Base-by-base conservation (phyloP, 2,329 filamentous ascomycete genomes). In the Aspergillus piperis region DNA sequence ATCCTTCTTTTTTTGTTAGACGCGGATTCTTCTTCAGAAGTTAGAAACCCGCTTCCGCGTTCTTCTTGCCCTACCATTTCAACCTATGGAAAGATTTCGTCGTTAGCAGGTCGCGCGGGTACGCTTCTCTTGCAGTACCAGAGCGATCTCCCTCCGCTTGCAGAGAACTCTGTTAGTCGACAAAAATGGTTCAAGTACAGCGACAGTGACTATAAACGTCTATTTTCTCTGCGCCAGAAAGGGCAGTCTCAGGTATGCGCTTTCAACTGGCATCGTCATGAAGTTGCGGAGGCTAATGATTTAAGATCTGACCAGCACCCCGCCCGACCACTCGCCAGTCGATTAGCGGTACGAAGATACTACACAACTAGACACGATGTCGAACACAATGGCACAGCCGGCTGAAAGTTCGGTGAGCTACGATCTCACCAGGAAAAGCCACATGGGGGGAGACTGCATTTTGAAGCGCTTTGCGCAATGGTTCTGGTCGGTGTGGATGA, bases 401-500 rank as follows among this genome's bases (percentile, higher is more conserved):
- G 17, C 39, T 19, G 44, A 59, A 8, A 41, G 21, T 21, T 42
- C 55, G n/a, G 15, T 51, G 17, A 49, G 30, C 23, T 63, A 54
- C 39, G 27, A 47, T 17, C 57, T 54, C 10, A 6, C 58, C 11
- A 57, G 55, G 11, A 54, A 56, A 13, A 54, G 17, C 42, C 19
- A 41, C 3, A 48, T 59, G 10, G 50, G 49, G 15, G 47, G 58
- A 23, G 32, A 50, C 7, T 63, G 64, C 41, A 32, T 66, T 10
- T 13, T 64, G 1, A 48, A 49, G 7, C 59, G 62, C n/a, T 57
- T 65, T 21, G 62, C 62, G 3, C 64, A 66, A 53, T 67, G 65
- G 65, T 48, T 67, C 2, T 64, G 62, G 63, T 63, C 63, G 17
- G 57, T 19, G 11, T 62, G 62, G 58, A 42, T 52, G 19, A 52